These are phyloP conservation scores for Fusarium floridanum DNA, from an alignment of 2,329 filamentous ascomycete species.

Conservation along the genomic window DNA sequence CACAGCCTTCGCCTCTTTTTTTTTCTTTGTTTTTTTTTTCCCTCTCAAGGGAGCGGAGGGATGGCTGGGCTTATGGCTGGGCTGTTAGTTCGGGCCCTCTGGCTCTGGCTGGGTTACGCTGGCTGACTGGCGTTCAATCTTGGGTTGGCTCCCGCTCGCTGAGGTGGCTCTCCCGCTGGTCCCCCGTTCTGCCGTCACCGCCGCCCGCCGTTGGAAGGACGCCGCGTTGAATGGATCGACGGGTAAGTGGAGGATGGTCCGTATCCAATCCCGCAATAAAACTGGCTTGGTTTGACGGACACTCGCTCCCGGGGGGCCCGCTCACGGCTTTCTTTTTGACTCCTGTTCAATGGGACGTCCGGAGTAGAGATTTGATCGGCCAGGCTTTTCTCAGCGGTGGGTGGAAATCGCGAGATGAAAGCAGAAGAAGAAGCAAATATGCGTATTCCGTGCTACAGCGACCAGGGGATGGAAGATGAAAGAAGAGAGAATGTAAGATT, in stretches of 20 bases:
- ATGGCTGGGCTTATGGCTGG: conserved; percentile 26
- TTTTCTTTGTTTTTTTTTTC: conserved; percentile 8
- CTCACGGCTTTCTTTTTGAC: background rate
- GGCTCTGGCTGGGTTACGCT: background rate
- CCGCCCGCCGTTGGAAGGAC: conserved; percentile 6
- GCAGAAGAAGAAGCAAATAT: background rate
- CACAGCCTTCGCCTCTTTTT: conserved; percentile 6
- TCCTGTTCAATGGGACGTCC: background rate
- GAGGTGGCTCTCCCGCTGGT: conserved; percentile 19
- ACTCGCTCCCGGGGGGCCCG: background rate
- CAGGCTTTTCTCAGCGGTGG: background rate
- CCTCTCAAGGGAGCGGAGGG: conserved; percentile 20
- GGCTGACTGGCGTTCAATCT: conserved; percentile 9
- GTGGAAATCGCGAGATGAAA: background rate
- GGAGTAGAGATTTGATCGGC: background rate
- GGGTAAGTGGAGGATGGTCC: background rate
- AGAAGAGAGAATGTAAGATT: background rate
- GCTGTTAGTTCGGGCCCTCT: background rate
- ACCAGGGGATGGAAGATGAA: background rate
- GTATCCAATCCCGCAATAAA: conserved; percentile 6
- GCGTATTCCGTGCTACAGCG: background rate
- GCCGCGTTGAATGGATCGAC: conserved; percentile 14
- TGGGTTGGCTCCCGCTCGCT: conserved; percentile 24
- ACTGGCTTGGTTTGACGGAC: conserved; percentile 6
- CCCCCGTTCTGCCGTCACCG: conserved; percentile 32